Evolutionary conservation across 208 protist species (phyloP).

Genomic region (Phytomonas sp.): DNA sequence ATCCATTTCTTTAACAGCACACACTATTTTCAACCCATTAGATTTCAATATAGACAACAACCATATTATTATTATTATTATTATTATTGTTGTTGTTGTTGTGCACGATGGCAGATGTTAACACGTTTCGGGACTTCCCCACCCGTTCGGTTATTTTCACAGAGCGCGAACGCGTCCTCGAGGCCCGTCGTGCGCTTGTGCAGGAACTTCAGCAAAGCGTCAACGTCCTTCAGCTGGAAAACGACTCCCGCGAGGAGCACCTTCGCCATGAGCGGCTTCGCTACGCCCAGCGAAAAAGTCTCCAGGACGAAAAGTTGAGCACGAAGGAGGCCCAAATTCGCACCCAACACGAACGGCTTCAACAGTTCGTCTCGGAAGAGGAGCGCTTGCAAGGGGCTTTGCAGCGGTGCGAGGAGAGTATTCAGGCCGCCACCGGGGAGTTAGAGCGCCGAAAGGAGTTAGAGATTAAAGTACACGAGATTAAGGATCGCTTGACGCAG

Average conservation of each 20-base stretch:
- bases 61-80: conserved; percentile 10
- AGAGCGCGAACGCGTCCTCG: conserved; percentile 55
- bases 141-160: conserved; percentile 44
- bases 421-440: conserved; percentile 32
- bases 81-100: conserved; percentile 11
- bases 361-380: conserved; percentile 50
- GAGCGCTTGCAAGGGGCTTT: conserved; percentile 33
- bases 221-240: conserved; percentile 32
- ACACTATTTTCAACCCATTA: neutral
- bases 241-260: conserved; percentile 42
- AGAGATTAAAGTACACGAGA: conserved; percentile 28
- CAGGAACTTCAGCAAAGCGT: conserved; percentile 59
- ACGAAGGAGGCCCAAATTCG: conserved; percentile 47
- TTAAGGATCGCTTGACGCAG: conserved; percentile 32
- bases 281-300: conserved; percentile 34
- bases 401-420: conserved; percentile 24
- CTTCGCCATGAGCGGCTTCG: conserved; percentile 32
- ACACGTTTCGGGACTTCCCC: conserved; percentile 60
- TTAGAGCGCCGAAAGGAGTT: conserved; percentile 36
- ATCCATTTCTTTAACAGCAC: conserved; percentile 1
- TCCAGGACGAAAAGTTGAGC: conserved; percentile 67
- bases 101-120: conserved; percentile 29
- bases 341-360: conserved; percentile 35
- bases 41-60: neutral
- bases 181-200: conserved; percentile 44